These are phyloP conservation scores for Brachypodium distachyon DNA, from an alignment of 202 grass and related monocot genomes.

Conservation along the genomic window DNA sequence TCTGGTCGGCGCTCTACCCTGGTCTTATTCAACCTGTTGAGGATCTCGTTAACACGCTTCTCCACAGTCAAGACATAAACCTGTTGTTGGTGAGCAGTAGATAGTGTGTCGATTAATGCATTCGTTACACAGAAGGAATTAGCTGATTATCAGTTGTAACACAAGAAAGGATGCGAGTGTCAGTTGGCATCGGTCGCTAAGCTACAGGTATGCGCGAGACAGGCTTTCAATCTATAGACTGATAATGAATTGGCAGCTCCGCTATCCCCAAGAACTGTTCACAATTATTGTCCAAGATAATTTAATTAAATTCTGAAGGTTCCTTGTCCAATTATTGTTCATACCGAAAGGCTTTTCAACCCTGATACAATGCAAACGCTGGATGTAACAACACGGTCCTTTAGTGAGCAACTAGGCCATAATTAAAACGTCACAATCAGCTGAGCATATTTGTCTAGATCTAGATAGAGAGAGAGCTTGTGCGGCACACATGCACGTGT, in stretches of 20 bases:
- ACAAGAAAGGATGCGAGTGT: neutral
- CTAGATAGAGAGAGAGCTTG: too few relatives aligned
- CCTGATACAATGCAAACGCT: neutral
- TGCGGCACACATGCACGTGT: too few relatives aligned
- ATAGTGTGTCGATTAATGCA: neutral
- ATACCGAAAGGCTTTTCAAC: neutral
- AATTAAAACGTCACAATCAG: neutral
- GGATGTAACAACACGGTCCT: neutral
- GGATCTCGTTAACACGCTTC: slow-evolving; percentile 88
- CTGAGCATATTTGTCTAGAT: neutral
- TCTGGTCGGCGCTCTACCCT: slow-evolving; percentile 86
- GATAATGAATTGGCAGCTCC: neutral
- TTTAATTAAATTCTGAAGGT: neutral
- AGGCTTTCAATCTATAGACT: neutral
- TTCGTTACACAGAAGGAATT: neutral
- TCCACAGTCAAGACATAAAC: slow-evolving; percentile 64
- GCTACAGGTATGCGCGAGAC: neutral
- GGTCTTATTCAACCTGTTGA: slow-evolving; percentile 96
- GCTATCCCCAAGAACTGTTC: neutral
- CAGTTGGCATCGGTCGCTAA: neutral
- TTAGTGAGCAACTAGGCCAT: slow-evolving; percentile 4
- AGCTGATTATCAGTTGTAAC: too few relatives aligned
- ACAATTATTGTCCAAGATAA: neutral
- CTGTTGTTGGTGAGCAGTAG: slow-evolving; percentile 17
- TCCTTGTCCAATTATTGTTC: neutral